These are phyloP conservation scores for Hypoxylon cercidicola DNA, from an alignment of 495 filamentous ascomycete genomes.

Conservation along the genomic window DNA sequence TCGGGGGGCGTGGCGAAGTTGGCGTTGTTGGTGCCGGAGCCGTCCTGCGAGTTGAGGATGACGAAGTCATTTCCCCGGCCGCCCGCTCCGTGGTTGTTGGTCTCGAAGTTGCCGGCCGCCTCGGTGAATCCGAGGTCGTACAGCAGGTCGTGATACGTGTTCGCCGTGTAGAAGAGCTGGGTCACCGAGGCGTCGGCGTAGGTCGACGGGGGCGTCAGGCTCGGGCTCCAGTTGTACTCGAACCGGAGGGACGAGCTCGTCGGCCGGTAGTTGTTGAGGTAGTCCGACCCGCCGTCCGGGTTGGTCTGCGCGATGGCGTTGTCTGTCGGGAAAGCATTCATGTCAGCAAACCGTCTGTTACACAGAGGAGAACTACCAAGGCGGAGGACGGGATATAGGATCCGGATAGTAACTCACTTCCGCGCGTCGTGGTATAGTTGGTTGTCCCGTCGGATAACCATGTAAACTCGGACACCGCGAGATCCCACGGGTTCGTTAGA, in stretches of 20 bases:
- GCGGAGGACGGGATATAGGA: background rate
- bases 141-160: constrained; percentile 64
- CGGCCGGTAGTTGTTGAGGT: constrained; percentile 56
- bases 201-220: constrained; percentile 43
- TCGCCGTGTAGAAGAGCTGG: constrained; percentile 66
- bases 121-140: constrained; percentile 65
- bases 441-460: constrained; percentile 54
- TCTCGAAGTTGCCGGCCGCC: constrained; percentile 64
- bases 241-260: constrained; percentile 48
- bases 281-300: constrained; percentile 49
- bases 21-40: constrained; percentile 62
- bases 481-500: constrained; percentile 52
- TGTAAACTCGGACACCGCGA: constrained; percentile 52
- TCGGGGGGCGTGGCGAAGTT: constrained; percentile 64
- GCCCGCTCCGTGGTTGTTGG: constrained; percentile 59
- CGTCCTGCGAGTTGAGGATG: constrained; percentile 64
- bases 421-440: constrained; percentile 55
- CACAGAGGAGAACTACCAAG: background rate
- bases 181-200: constrained; percentile 58
- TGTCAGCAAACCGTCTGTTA: constrained; percentile 11
- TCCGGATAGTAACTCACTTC: constrained; percentile 46
- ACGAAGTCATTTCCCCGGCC: constrained; percentile 61
- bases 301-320: constrained; percentile 61
- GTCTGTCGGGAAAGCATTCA: constrained; percentile 37
- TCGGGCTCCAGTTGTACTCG: constrained; percentile 52